These are phyloP conservation scores for Cymodocea nodosa DNA, from an alignment of 116 monocot species.

Conservation along the genomic window DNA sequence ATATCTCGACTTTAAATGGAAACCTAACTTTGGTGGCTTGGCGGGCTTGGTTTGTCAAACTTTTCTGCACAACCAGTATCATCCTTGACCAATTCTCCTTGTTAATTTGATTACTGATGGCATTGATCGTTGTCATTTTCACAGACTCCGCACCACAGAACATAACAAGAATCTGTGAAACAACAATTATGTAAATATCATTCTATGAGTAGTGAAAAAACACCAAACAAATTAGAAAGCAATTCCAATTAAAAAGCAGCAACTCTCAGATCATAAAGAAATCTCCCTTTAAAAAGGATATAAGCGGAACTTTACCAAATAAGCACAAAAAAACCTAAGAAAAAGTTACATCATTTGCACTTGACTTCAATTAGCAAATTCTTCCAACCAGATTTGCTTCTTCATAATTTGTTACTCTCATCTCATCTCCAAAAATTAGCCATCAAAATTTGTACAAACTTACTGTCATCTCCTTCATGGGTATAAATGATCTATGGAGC, in stretches of 20 bases:
- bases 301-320: too few relatives aligned
- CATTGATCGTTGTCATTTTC: slow-evolving; percentile 10
- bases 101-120: slow-evolving; percentile 1
- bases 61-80: slow-evolving; percentile 13
- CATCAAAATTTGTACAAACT: too few relatives aligned
- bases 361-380: too few relatives aligned
- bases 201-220: not conserved
- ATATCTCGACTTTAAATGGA: slow-evolving; percentile 19
- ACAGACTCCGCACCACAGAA: slow-evolving; percentile 12
- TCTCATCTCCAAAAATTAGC: too few relatives aligned
- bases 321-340: too few relatives aligned
- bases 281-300: too few relatives aligned
- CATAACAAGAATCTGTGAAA: slow-evolving; percentile 15
- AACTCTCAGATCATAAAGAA: too few relatives aligned
- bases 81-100: slow-evolving; percentile 6
- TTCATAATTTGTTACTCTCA: too few relatives aligned
- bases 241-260: not conserved
- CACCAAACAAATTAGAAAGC: not conserved
- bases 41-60: slow-evolving; percentile 11
- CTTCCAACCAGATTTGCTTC: too few relatives aligned
- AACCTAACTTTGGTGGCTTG: slow-evolving; percentile 12
- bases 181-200: not conserved
- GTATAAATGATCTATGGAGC: too few relatives aligned
- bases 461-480: too few relatives aligned
- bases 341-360: too few relatives aligned